Percentiles rank a stretch among this genome's conserved stretches.
phyloP scores from a whole-genome alignment of 192 early-diverging fungal species.

The Diversispora eburnea region DNA sequence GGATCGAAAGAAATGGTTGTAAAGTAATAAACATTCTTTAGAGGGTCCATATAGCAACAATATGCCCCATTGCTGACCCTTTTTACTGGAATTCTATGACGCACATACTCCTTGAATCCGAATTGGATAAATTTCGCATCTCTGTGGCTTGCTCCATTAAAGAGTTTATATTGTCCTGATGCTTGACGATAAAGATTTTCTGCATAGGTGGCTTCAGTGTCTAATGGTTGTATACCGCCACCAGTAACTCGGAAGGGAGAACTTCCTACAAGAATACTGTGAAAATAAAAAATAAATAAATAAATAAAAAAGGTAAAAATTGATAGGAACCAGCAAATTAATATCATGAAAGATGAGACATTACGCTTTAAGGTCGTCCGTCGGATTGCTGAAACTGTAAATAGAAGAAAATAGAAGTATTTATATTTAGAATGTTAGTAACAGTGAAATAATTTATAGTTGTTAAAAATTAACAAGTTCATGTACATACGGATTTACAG shows the following conservation, averaged over 20 bases:
- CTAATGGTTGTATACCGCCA: slow-evolving; percentile 8
- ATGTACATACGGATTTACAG: slow-evolving; percentile 19
- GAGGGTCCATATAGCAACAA: slow-evolving; percentile 1
- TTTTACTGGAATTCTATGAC: slow-evolving; percentile 17
- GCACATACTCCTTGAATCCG: slow-evolving; percentile 20
- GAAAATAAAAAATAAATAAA: background rate
- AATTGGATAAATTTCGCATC: background rate
- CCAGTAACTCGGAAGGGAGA: slow-evolving; percentile 10
- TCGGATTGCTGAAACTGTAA: slow-evolving; percentile 1
- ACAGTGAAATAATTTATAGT: background rate
- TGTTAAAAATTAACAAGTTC: background rate
- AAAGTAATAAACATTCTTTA: slow-evolving; percentile 15
- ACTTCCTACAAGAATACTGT: background rate
- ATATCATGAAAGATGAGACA: background rate
- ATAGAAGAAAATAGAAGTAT: background rate
- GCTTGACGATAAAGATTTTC: slow-evolving; percentile 24
- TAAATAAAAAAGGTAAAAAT: background rate
- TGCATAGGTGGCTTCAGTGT: background rate
- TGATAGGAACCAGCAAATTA: background rate
- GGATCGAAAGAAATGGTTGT: background rate
- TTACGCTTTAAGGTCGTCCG: slow-evolving; percentile 16
- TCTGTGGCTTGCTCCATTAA: background rate
- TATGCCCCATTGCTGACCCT: slow-evolving; percentile 12
- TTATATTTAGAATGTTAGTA: background rate
- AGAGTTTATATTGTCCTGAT: slow-evolving; percentile 11